phyloP scores from a whole-genome alignment of 2,329 filamentous ascomycete species.

The Coniosporium uncinatum region DNA sequence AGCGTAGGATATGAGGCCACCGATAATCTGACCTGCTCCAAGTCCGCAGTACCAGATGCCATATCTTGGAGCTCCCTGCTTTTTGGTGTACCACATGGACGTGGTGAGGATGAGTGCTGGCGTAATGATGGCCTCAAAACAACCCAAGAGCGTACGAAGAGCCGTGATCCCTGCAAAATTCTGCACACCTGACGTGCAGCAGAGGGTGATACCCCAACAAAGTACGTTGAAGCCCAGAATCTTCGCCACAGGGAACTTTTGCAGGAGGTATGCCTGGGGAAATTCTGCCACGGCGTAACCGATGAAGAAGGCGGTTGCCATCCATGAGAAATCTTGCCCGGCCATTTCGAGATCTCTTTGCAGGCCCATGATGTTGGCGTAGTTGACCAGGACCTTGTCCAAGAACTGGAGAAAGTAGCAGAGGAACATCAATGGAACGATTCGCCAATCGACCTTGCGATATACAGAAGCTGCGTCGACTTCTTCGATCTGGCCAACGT shows the following conservation, averaged over 20 bases:
- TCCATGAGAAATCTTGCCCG: constrained; percentile 23
- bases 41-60: constrained; percentile 54
- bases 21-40: constrained; percentile 24
- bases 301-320: constrained; percentile 10
- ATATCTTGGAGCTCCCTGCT: constrained; percentile 56
- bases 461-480: not conserved
- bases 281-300: constrained; percentile 8
- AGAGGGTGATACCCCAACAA: constrained; percentile 42
- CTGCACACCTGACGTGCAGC: constrained; percentile 41
- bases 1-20: constrained; percentile 49
- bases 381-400: constrained; percentile 32
- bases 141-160: constrained; percentile 44
- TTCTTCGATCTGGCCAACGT: no score
- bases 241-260: constrained; percentile 6
- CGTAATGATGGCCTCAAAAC: constrained; percentile 47
- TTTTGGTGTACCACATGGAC: constrained; percentile 46
- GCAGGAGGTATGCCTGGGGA: constrained; percentile 8
- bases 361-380: constrained; percentile 34
- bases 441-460: constrained; percentile 31
- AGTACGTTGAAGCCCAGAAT: constrained; percentile 32
- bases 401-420: constrained; percentile 32
- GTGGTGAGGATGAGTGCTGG: constrained; percentile 50
- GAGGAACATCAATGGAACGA: constrained; percentile 30
- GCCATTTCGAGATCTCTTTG: constrained; percentile 24
- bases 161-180: constrained; percentile 43